A percentile compares a stretch with the other conserved stretches of the same genome.
These are phyloP conservation scores for Phlebiopsis flavidoalba DNA, from an alignment of 768 basidiomycete species.

Conservation along the genomic window DNA sequence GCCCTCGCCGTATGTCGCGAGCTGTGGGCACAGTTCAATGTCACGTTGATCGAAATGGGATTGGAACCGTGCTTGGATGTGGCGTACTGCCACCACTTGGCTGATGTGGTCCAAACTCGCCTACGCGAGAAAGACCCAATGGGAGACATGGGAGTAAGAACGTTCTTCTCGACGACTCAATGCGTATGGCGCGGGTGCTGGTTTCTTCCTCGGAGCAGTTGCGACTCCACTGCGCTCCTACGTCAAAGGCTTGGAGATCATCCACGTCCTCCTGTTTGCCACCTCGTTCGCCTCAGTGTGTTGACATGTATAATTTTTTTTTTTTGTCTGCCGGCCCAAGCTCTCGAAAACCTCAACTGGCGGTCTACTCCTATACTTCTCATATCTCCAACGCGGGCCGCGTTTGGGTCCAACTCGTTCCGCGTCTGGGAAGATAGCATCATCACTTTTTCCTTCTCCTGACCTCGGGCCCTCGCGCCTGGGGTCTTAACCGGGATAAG, in stretches of 20 bases:
- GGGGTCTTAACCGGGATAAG: conserved; percentile 56
- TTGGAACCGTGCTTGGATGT: conserved; percentile 47
- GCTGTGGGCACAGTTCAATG: conserved; percentile 95
- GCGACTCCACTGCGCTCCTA: conserved; percentile 25
- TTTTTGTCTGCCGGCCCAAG: conserved; percentile 33
- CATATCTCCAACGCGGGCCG: conserved; percentile 57
- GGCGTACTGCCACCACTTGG: conserved; percentile 52
- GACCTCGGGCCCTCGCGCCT: conserved; percentile 57
- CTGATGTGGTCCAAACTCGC: conserved; percentile 48
- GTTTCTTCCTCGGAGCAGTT: conserved; percentile 6
- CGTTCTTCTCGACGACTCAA: background rate
- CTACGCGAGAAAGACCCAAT: conserved; percentile 26
- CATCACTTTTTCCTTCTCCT: conserved; percentile 70
- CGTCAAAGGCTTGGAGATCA: conserved; percentile 42
- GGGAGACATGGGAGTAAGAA: conserved; percentile 39
- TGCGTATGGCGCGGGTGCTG: conserved; percentile 7
- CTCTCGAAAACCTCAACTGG: conserved; percentile 18
- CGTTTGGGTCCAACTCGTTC: conserved; percentile 92
- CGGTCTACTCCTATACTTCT: conserved; percentile 40
- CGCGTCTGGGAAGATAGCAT: conserved; percentile 96
- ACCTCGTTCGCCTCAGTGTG: conserved; percentile 43
- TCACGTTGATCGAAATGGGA: conserved; percentile 70
- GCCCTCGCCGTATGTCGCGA: conserved; percentile 70
- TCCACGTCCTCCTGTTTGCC: conserved; percentile 49
- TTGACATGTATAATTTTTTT: conserved; percentile 40